Evolutionary conservation across 2,329 filamentous ascomycete species (phyloP), one percentile per base, ranked within the genome.

Genomic region (Hyphodiscus sp.): DNA sequence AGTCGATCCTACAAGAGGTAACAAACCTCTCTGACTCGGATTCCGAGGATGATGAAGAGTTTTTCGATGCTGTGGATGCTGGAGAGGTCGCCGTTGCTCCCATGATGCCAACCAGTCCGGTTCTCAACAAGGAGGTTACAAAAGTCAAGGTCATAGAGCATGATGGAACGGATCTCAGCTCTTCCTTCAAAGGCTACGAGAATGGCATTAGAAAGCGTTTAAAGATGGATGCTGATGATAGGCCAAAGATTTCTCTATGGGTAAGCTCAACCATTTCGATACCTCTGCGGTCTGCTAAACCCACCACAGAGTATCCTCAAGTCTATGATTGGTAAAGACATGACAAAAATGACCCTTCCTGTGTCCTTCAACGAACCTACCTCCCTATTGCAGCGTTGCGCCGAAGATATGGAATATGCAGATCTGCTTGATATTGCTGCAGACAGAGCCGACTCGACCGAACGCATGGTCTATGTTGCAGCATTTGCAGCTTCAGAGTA

Each of bases 271-370:
- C 41, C 45, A 26, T 13, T 45, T 51, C 26, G 29, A 43, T 13
- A 19, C 19, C 44, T 38, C 38, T 26, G 10, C 46, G 44, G 18
- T 20, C 16, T 50, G 20, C 46, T 33, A n/a, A 15, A 38, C 47
- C 16, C 46, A 26, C 50, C 51, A 9, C 60, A 96, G 91, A 87
- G 87, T 61, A 96, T 99, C 63, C 75, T 99, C 59, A 99, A 97
- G 74, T 97, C 92, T 20, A 97, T 99, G 94, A 96, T 99, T 71
- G 94, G 94, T 59, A 97, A 99, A 70, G 94, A 99, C 68, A 97
- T 99, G 94, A 97, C 94, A 41, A 97, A 95, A 76, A 99, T 99
- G 92, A 97, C 94, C 0, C 75, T 99, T 19, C 94, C 94, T 0
- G 94, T 99, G 1, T 96, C 94, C 0, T 97, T 99, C 76, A 99